These are phyloP conservation scores for Trichophyton rubrum DNA, from an alignment of 2,329 filamentous ascomycete genomes.

Conservation along the genomic window DNA sequence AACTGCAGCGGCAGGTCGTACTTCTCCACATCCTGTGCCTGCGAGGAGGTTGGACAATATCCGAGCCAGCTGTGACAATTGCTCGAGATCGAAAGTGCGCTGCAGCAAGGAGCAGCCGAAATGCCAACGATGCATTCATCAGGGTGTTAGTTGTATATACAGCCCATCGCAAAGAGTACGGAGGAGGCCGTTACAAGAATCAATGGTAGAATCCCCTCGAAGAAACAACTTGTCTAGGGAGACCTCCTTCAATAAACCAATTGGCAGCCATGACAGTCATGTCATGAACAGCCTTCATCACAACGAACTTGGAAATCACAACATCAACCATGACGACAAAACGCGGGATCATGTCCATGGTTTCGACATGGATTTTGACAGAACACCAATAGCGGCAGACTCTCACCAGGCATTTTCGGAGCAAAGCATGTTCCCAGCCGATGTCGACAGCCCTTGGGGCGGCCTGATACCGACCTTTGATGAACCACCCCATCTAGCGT, in stretches of 20 bases:
- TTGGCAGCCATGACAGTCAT: not conserved
- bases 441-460: not conserved
- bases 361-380: not conserved
- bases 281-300: not conserved
- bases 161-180: not conserved
- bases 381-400: not conserved
- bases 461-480: not conserved
- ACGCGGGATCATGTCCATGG: not conserved
- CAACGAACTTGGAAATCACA: not conserved
- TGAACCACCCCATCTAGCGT: not conserved
- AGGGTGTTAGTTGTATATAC: not conserved
- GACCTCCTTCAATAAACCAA: not conserved
- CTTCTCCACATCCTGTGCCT: not conserved
- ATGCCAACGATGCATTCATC: not conserved
- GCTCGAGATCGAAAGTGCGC: not conserved
- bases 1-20: not conserved
- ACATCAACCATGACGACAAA: not conserved
- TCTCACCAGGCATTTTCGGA: not conserved
- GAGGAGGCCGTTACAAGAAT: not conserved
- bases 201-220: not conserved
- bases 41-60: not conserved
- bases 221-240: not conserved
- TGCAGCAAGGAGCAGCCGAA: conserved; percentile 1
- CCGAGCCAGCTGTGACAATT: not conserved
- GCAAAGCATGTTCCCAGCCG: not conserved